Percentiles rank a stretch among this genome's conserved stretches.
These are phyloP conservation scores for Paracorniculantispora psalliotae DNA, from an alignment of 2,329 filamentous ascomycete species.

Conservation along the genomic window DNA sequence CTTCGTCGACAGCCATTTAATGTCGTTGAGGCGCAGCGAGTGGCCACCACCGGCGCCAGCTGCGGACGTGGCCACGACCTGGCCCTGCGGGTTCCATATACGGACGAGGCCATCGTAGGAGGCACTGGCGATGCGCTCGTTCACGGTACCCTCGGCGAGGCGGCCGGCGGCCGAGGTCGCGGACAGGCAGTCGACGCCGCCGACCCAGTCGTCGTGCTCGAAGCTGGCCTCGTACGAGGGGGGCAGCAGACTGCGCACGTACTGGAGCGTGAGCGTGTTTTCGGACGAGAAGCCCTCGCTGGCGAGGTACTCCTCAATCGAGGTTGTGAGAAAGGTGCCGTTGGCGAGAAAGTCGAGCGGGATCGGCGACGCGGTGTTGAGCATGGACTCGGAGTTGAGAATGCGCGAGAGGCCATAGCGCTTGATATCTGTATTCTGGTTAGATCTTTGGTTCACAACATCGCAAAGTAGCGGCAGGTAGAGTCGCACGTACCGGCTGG, in stretches of 20 bases:
- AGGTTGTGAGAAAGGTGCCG: conserved; percentile 83
- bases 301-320: conserved; percentile 84
- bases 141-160: conserved; percentile 30
- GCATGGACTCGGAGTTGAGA: conserved; percentile 67
- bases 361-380: conserved; percentile 59
- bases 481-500: conserved; percentile 44
- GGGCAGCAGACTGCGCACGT: conserved; percentile 85
- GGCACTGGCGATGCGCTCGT: conserved; percentile 70
- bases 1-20: conserved; percentile 72
- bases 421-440: conserved; percentile 51
- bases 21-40: conserved; percentile 71
- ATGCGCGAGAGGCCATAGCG: conserved; percentile 67
- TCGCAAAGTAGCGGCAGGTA: neutral
- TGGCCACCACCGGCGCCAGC: conserved; percentile 66
- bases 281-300: conserved; percentile 84
- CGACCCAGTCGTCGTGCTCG: conserved; percentile 97
- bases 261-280: conserved; percentile 82
- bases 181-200: conserved; percentile 77
- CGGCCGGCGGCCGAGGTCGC: conserved; percentile 55
- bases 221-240: conserved; percentile 87
- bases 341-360: conserved; percentile 95
- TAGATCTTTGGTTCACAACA: conserved; percentile 4
- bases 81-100: conserved; percentile 86
- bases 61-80: conserved; percentile 72
- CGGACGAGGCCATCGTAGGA: conserved; percentile 87